phyloP scores from a whole-genome alignment of 352 stramenopile genomes.

The Globisporangium alternatum region DNA sequence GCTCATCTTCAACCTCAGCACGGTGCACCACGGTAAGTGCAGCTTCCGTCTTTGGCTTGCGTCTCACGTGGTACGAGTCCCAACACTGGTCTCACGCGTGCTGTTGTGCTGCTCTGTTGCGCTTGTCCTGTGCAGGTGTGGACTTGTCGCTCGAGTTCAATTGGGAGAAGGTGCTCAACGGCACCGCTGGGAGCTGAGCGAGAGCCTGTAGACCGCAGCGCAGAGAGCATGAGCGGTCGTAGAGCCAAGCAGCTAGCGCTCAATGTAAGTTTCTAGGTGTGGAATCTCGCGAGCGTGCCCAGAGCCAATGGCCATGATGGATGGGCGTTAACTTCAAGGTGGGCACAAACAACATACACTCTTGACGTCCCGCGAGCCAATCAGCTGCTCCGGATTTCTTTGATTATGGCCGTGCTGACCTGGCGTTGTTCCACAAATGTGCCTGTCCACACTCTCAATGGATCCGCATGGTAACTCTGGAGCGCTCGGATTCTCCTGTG shows the following conservation, averaged over 20 bases:
- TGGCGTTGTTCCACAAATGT: neutral
- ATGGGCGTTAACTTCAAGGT: neutral
- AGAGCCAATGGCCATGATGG: neutral
- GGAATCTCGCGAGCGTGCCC: neutral
- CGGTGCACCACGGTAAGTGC: slow-evolving; percentile 4
- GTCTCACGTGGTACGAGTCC: too few relatives aligned
- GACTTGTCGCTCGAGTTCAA: slow-evolving; percentile 22
- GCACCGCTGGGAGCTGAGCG: slow-evolving; percentile 3
- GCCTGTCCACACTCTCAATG: neutral
- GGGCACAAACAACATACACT: neutral
- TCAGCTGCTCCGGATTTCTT: neutral
- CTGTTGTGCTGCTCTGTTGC: too few relatives aligned
- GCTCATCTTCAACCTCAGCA: slow-evolving; percentile 30
- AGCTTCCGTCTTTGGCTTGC: too few relatives aligned
- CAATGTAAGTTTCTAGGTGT: too few relatives aligned
- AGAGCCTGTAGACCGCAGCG: too few relatives aligned
- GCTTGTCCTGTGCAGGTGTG: slow-evolving; percentile 8
- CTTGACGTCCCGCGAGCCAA: neutral
- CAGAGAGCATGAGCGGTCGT: too few relatives aligned
- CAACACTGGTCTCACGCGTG: too few relatives aligned
- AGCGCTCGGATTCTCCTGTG: too few relatives aligned
- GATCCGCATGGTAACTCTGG: too few relatives aligned
- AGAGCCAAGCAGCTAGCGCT: too few relatives aligned
- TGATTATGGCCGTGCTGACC: neutral
- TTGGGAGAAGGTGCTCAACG: slow-evolving; percentile 20